These are phyloP conservation scores for Cichorium intybus DNA, from an alignment of 140 eudicot species.

Conservation along the genomic window DNA sequence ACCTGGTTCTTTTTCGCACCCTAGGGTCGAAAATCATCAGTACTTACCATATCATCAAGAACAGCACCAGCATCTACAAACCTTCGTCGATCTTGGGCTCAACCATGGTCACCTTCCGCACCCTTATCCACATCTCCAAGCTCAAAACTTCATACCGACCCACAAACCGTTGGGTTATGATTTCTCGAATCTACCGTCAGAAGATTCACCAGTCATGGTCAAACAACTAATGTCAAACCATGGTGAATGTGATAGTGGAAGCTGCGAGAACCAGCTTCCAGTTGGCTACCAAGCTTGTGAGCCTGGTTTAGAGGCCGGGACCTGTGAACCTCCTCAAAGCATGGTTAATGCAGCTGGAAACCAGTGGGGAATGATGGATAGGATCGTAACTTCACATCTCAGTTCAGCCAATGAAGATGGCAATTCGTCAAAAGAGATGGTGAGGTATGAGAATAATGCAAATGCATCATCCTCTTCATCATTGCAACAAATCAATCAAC, in stretches of 20 bases:
- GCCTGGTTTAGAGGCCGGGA: slow-evolving; percentile 34
- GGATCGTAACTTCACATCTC: slow-evolving; percentile 41
- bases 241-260: slow-evolving; percentile 65
- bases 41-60: slow-evolving; percentile 41
- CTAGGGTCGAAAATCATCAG: slow-evolving; percentile 28
- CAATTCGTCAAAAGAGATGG: slow-evolving; percentile 39
- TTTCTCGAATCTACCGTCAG: slow-evolving; percentile 34
- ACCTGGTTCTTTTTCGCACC: slow-evolving; percentile 30
- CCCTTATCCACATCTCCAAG: slow-evolving; percentile 42
- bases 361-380: slow-evolving; percentile 57
- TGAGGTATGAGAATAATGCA: slow-evolving; percentile 39
- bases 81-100: slow-evolving; percentile 49
- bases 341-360: slow-evolving; percentile 33
- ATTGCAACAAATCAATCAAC: slow-evolving; percentile 56
- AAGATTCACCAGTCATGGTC: slow-evolving; percentile 44
- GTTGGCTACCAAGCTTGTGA: slow-evolving; percentile 39
- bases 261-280: slow-evolving; percentile 44
- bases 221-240: slow-evolving; percentile 64
- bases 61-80: slow-evolving; percentile 38
- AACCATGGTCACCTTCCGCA: slow-evolving; percentile 56
- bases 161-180: slow-evolving; percentile 54
- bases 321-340: slow-evolving; percentile 41
- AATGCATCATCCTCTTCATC: slow-evolving; percentile 43
- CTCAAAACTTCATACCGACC: slow-evolving; percentile 52
- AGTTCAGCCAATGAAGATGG: slow-evolving; percentile 29